These are phyloP conservation scores for Aspergillus coremiiformis DNA, from an alignment of 495 filamentous ascomycete genomes.

Conservation along the genomic window DNA sequence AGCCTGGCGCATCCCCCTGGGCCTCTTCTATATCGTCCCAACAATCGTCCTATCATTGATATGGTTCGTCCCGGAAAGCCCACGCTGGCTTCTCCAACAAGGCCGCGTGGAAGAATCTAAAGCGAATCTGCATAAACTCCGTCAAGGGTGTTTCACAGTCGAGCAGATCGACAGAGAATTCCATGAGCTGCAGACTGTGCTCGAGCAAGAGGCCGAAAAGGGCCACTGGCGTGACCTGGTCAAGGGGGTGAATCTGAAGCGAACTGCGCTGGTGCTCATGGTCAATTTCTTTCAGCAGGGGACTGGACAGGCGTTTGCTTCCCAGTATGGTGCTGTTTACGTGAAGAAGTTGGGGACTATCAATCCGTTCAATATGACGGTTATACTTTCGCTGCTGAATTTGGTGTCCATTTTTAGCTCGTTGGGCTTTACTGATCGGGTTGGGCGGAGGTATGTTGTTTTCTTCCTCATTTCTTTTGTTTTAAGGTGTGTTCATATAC, in stretches of 20 bases:
- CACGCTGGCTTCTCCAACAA: conserved; percentile 8
- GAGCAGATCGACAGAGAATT: conserved; percentile 3
- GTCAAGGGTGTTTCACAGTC: not conserved
- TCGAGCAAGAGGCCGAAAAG: conserved; percentile 2
- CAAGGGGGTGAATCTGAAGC: not conserved
- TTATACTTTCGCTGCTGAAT: not conserved
- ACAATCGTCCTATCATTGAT: not conserved
- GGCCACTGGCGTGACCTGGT: conserved; percentile 1
- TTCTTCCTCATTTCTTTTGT: not conserved
- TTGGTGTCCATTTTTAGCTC: not conserved
- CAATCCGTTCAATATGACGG: conserved; percentile 3
- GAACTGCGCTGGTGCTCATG: conserved; percentile 5
- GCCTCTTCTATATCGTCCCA: conserved; percentile 6
- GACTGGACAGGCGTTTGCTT: conserved; percentile 8
- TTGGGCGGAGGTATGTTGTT: not conserved
- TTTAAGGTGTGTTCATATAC: not conserved
- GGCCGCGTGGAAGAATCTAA: conserved; percentile 3
- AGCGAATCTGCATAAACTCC: not conserved
- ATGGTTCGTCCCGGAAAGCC: conserved; percentile 9
- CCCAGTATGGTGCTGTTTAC: conserved; percentile 8
- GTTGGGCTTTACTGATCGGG: not conserved
- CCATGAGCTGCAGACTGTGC: not conserved
- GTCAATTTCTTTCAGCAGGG: conserved; percentile 12
- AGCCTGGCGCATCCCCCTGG: conserved; percentile 10
- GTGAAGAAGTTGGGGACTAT: conserved; percentile 1